A percentile compares a stretch with the other conserved stretches of the same genome.
phyloP scores from a whole-genome alignment of 1,139 yeast genomes.

The Kurtzmaniella natalensis region DNA sequence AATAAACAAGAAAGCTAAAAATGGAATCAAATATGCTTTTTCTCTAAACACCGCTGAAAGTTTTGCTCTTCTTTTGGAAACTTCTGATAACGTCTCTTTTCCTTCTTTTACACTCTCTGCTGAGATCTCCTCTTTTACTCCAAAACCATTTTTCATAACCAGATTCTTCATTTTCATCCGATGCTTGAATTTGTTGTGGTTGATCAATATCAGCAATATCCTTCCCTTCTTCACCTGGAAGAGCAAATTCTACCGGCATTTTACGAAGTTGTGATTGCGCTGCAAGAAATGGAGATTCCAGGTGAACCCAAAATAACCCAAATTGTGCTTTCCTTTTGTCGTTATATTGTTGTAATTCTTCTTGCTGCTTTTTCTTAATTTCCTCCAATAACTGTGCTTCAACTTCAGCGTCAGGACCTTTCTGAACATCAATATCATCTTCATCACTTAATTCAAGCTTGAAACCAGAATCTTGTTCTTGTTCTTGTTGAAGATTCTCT shows the following conservation, averaged over 20 bases:
- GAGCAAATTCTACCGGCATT: slow-evolving; percentile 32
- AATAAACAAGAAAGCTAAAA: no score
- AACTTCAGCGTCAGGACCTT: slow-evolving; percentile 11
- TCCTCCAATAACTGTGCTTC: slow-evolving; percentile 24
- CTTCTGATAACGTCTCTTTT: slow-evolving; percentile 69
- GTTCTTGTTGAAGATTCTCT: slow-evolving; percentile 12
- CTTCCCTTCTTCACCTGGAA: slow-evolving; percentile 36
- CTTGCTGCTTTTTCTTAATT: slow-evolving; percentile 28
- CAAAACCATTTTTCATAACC: slow-evolving; percentile 78
- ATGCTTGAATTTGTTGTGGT: no score
- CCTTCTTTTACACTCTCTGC: slow-evolving; percentile 69
- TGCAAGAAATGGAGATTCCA: slow-evolving; percentile 77
- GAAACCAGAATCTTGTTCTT: slow-evolving; percentile 19
- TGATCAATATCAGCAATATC: neutral
- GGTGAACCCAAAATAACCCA: slow-evolving; percentile 79
- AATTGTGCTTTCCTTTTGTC: slow-evolving; percentile 14
- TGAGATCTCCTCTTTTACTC: slow-evolving; percentile 77
- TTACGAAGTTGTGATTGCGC: slow-evolving; percentile 79
- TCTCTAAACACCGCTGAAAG: neutral
- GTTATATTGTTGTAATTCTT: slow-evolving; percentile 12
- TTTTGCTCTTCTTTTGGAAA: slow-evolving; percentile 38
- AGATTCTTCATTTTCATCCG: slow-evolving; percentile 38
- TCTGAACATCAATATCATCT: slow-evolving; percentile 31
- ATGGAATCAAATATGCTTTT: no score
- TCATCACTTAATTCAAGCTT: slow-evolving; percentile 17